phyloP scores from a whole-genome alignment of 2,329 filamentous ascomycete species.

The Ceratocystis papillata region DNA sequence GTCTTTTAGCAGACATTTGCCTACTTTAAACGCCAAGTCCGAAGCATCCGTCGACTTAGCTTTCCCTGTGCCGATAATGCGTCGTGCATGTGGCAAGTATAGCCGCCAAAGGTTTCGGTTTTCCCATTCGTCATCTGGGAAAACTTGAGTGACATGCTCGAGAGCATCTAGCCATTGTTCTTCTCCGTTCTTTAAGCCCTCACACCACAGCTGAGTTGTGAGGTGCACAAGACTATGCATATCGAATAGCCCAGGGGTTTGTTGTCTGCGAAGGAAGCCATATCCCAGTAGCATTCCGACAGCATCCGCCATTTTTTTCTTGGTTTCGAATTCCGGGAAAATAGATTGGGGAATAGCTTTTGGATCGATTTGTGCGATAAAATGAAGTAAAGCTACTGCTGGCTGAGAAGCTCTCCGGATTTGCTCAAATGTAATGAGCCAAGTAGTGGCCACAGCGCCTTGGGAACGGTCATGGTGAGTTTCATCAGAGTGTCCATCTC shows the following conservation, averaged over 20 bases:
- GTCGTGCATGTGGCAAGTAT: not conserved
- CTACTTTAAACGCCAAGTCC: not conserved
- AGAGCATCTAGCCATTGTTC: not conserved
- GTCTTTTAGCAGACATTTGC: not conserved
- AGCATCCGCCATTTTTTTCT: not conserved
- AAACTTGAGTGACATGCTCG: not conserved
- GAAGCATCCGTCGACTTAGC: not conserved
- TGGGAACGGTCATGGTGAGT: not conserved
- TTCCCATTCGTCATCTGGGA: not conserved
- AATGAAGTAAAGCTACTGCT: not conserved
- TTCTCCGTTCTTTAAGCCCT: not conserved
- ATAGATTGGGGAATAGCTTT: not conserved
- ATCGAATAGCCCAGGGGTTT: not conserved
- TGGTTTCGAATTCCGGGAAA: not conserved
- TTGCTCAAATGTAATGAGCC: not conserved
- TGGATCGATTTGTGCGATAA: not conserved
- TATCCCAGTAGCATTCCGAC: not conserved
- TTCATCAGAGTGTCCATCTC: not conserved
- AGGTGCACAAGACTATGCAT: not conserved
- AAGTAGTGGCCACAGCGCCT: not conserved
- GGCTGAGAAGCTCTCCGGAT: not conserved
- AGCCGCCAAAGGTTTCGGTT: not conserved
- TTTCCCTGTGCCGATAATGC: not conserved
- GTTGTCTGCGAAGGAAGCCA: not conserved
- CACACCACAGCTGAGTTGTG: not conserved